phyloP scores from a whole-genome alignment of 129 eudicot genomes.

The Silybum marianum region DNA sequence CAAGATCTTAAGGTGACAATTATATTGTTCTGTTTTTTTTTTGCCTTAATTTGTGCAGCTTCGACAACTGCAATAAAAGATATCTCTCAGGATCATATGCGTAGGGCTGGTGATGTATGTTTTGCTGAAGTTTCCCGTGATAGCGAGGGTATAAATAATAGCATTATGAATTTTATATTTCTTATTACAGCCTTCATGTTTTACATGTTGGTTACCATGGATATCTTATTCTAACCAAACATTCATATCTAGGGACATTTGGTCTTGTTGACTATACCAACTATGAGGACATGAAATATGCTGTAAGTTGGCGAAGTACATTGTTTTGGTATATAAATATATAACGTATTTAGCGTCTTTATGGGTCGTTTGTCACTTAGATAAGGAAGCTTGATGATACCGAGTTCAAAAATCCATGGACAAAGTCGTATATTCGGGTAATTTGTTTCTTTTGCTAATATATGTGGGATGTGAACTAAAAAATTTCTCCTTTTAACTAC shows the following conservation, averaged over 20 bases:
- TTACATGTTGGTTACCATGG: not conserved
- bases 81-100: constrained; percentile 86
- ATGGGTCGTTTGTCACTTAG: constrained; percentile 38
- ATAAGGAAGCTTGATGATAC: constrained; percentile 92
- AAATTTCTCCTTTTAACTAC: not conserved
- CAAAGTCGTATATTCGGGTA: constrained; percentile 76
- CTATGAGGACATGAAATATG: constrained; percentile 92
- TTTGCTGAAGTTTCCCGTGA: constrained; percentile 95
- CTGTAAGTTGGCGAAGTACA: constrained; percentile 56
- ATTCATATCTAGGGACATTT: constrained; percentile 61
- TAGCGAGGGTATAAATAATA: constrained; percentile 60
- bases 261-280: constrained; percentile 91
- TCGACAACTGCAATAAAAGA: not conserved
- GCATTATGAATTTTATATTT: not conserved
- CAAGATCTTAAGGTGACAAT: constrained; percentile 83
- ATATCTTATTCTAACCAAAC: constrained; percentile 3
- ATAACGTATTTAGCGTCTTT: not conserved
- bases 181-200: not conserved
- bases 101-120: constrained; percentile 98
- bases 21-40: not conserved
- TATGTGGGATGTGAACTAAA: not conserved
- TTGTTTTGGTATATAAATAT: not conserved
- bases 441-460: not conserved
- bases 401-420: constrained; percentile 98
- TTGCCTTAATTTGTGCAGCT: not conserved